Base-by-base conservation (phyloP, 345 rosid genomes). In the Eucalyptus marginata region DNA sequence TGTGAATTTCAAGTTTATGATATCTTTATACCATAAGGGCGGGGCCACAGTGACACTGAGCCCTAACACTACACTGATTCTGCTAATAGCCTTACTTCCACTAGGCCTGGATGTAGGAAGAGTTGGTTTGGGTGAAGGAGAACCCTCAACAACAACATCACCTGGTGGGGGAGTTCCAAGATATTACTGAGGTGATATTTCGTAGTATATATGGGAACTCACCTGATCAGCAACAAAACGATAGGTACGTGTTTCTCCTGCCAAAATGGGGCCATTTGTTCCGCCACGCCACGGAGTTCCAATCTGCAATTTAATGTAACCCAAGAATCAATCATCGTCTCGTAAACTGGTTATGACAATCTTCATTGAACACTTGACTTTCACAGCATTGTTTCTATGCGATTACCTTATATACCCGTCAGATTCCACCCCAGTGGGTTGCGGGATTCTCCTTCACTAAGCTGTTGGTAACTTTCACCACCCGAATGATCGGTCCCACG, bases 351-450 rank as follows among this genome's bases (percentile, higher is more conserved):
- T 51, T 5, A 51, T 64, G 43, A 54, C 51, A 7, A 51, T 18
- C 44, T 40, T 20, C 20, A 36, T 15, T 54, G 3, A 40, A 88
- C 90, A 86, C 46, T n/a, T n/a, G n/a, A n/a, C n/a, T n/a, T n/a
- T n/a, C n/a, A n/a, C n/a, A n/a, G n/a, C n/a, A n/a, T n/a, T 15
- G 33, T 10, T 52, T n/a, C 49, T n/a, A 36, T 31, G 52, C 7
- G 11, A 20, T 49, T 44, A 31, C 14, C 31, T 22, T n/a, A 14
- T 47, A 58, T 87, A 93, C 97, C 95, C 94, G 99, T 18, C 95
- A 92, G 52, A 96, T 96, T 49, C 98, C 99, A 88, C 96, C 98
- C 99, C 99, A 96, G 50, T 96, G 99, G 58, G 96, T 93, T 8
- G 96, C 95, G 5, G 92, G 79, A 49, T 95, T 96, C 92, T 95